Evolutionary conservation across 371 early-diverging fungal species (phyloP), one percentile per base, ranked within the genome.

Genomic region (Nematocida parisii): DNA sequence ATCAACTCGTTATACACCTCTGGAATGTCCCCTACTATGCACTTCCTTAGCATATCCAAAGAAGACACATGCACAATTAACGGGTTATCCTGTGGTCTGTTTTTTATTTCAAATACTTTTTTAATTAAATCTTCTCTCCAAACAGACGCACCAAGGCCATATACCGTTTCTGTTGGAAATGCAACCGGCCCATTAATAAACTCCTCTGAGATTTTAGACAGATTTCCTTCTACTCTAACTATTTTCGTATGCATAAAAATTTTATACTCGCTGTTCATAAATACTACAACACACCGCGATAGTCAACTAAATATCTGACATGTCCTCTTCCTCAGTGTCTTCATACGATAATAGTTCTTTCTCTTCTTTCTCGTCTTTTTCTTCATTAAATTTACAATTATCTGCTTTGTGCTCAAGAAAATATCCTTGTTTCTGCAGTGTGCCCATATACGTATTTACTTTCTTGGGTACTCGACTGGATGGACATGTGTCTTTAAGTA

Each of bases 91-190:
- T 89, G 88, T 9, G 99, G 98, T 75, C 98, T 87, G 68, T 92
- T 91, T 87, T 99, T 99, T 82, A 93, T 93, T 6, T 83, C 85
- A 88, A 91, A 98, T 73, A 99, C 95, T 71, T 90, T 89, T 61
- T 86, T 72, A 7, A 95, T 92, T 5, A 94, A 92, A 4, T 82
- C 71, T 0, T 89, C 86, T 54, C 89, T 85, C 18, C 93, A 87
- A 0, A 96, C 95, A 84, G 93, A 92, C 67, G 95, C 94, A 1
- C 94, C 97, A 33, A 99, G 89, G 0, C 99, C 98, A 86, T 99
- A 99, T 1, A 99, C 99, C 0, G 99, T 99, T 85, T 99, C 98
- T 13, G 99, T 98, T 7, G 99, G 98, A 56, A 99, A 92, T 9
- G 93, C 95, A 6, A 99, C 92, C 5, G 83, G 83, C 9, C 7